Evolutionary conservation across 148 eudicot species (phyloP).

Genomic region (Pharnaceum exiguum): DNA sequence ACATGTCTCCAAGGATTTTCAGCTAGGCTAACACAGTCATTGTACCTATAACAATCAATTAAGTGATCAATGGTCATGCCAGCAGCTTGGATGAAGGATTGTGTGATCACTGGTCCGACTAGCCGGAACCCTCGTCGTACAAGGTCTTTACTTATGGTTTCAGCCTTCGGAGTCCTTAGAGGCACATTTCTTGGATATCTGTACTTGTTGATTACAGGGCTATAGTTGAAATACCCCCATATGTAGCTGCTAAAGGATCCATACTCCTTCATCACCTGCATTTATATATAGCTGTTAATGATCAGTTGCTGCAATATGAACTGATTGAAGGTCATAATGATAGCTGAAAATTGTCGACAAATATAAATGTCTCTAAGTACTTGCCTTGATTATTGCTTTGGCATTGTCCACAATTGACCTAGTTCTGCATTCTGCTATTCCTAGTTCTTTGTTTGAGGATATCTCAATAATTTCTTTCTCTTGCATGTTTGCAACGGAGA

Average conservation of each 20-base stretch:
- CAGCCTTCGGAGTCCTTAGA: slow-evolving; percentile 82
- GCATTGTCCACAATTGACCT: slow-evolving; percentile 93
- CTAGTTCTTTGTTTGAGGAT: slow-evolving; percentile 60
- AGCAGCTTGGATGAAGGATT: slow-evolving; percentile 93
- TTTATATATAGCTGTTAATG: too few species aligned
- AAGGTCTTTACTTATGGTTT: slow-evolving; percentile 81
- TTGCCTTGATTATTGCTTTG: slow-evolving; percentile 76
- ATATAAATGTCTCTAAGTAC: background rate
- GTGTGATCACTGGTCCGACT: slow-evolving; percentile 87
- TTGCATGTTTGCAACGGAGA: slow-evolving; percentile 62
- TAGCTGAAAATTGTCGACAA: too few species aligned
- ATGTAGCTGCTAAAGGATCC: slow-evolving; percentile 90
- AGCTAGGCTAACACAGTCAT: slow-evolving; percentile 78
- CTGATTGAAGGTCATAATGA: background rate
- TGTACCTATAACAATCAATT: slow-evolving; percentile 79
- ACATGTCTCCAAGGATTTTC: slow-evolving; percentile 95
- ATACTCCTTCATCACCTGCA: slow-evolving; percentile 64
- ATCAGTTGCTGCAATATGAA: background rate
- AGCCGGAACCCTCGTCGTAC: slow-evolving; percentile 69
- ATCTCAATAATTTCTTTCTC: slow-evolving; percentile 65
- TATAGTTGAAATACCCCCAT: slow-evolving; percentile 81
- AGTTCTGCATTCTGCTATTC: slow-evolving; percentile 71
- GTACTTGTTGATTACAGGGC: slow-evolving; percentile 77
- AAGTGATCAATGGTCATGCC: slow-evolving; percentile 97
- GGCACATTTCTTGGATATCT: slow-evolving; percentile 87